Conservation (phyloP, 805 yeast genomes). For the Suhomyces sp. region DNA sequence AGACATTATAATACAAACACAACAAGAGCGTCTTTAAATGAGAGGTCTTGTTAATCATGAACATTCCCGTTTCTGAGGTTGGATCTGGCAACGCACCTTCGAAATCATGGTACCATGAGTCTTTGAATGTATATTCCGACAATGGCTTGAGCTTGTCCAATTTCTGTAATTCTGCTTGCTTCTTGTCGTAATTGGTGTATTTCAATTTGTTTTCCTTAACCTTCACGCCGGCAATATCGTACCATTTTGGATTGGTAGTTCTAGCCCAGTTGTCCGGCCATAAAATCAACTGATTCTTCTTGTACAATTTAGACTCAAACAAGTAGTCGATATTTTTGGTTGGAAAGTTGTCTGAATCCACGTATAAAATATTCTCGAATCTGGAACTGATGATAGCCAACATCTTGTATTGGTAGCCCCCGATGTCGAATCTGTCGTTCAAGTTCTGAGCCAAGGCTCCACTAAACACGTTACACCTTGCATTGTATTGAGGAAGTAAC, state of each 20-base stretch:
- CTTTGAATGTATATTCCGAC: conserved; percentile 19
- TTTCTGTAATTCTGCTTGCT: conserved; percentile 35
- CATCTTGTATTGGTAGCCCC: conserved; percentile 53
- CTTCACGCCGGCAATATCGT: conserved; percentile 48
- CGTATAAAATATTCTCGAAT: conserved; percentile 46
- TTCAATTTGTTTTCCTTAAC: conserved; percentile 35
- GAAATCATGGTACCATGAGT: conserved; percentile 56
- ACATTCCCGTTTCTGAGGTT: conserved; percentile 69
- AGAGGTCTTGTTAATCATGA: conserved; percentile 56
- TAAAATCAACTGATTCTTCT: conserved; percentile 48
- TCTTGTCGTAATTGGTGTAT: conserved; percentile 34
- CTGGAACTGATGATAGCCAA: conserved; percentile 62
- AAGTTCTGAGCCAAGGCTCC: conserved; percentile 16
- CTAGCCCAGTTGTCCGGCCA: conserved; percentile 78
- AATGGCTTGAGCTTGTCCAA: conserved; percentile 20
- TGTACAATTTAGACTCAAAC: conserved; percentile 44
- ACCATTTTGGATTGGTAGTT: conserved; percentile 60
- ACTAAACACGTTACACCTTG: conserved; percentile 48
- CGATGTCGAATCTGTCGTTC: conserved; percentile 24
- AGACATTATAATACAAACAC: conserved; percentile 61
- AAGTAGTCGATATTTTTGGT: conserved; percentile 43
- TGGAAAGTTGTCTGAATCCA: conserved; percentile 55
- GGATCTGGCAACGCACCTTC: conserved; percentile 67
- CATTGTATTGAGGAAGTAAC: conserved; percentile 43
- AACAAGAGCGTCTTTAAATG: conserved; percentile 61